Evolutionary conservation across 2,329 filamentous ascomycete genomes (phyloP).

Genomic region (Cladophialophora chaetospira): DNA sequence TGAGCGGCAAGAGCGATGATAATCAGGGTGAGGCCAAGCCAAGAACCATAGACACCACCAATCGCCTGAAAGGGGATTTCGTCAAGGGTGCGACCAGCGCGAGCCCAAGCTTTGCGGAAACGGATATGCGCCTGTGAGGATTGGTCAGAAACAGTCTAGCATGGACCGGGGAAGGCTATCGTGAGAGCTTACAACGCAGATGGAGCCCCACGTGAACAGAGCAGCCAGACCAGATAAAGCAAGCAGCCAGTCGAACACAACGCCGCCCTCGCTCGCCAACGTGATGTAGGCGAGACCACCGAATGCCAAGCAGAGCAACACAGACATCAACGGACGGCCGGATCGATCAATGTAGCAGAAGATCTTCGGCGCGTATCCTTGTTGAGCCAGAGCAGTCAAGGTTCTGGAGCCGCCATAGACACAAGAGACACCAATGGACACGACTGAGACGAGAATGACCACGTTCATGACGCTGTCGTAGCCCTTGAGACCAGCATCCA

Average conservation of each 20-base stretch:
- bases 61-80: slow-evolving; percentile 82
- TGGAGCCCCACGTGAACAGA: slow-evolving; percentile 67
- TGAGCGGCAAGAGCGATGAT: slow-evolving; percentile 74
- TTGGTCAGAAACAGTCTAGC: slow-evolving; percentile 52
- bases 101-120: slow-evolving; percentile 78
- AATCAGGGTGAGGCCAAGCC: slow-evolving; percentile 76
- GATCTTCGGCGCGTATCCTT: slow-evolving; percentile 48
- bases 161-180: not conserved
- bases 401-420: slow-evolving; percentile 61
- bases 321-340: slow-evolving; percentile 47
- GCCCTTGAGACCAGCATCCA: slow-evolving; percentile 60
- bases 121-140: slow-evolving; percentile 69
- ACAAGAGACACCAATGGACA: slow-evolving; percentile 61
- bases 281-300: slow-evolving; percentile 45
- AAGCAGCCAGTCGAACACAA: slow-evolving; percentile 65
- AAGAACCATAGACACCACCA: slow-evolving; percentile 77
- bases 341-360: slow-evolving; percentile 49
- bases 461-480: slow-evolving; percentile 70
- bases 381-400: slow-evolving; percentile 54
- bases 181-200: slow-evolving; percentile 46
- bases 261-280: slow-evolving; percentile 42
- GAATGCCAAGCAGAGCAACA: slow-evolving; percentile 41
- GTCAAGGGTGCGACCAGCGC: slow-evolving; percentile 66
- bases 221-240: slow-evolving; percentile 64
- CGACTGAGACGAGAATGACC: slow-evolving; percentile 63